Conservation (phyloP, 2,329 filamentous ascomycete species). For the Neopestalotiopsis sp. region DNA sequence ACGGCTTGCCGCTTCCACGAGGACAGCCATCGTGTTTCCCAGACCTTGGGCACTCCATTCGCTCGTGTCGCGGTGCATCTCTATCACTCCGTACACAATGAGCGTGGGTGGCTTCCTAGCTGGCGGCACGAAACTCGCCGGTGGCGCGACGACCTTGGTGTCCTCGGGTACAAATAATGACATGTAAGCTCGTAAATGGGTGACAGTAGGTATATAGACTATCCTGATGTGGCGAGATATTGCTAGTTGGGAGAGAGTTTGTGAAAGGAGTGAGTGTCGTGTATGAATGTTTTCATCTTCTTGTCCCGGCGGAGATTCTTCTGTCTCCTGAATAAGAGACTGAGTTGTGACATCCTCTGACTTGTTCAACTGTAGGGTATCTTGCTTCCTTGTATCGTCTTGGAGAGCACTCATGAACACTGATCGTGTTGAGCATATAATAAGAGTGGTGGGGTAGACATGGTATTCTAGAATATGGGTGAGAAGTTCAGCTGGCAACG, state of each 20-base stretch:
- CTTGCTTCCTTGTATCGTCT: conserved; percentile 44
- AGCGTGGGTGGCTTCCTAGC: conserved; percentile 46
- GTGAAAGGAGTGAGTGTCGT: conserved; percentile 55
- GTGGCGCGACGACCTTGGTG: conserved; percentile 44
- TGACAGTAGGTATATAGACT: conserved; percentile 75
- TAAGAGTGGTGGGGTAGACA: conserved; percentile 64
- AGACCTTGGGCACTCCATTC: conserved; percentile 80
- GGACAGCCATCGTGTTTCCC: conserved; percentile 61
- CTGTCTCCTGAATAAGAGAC: conserved; percentile 17
- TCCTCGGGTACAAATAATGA: conserved; percentile 53
- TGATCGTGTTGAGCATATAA: conserved; percentile 71
- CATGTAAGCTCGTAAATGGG: conserved; percentile 79
- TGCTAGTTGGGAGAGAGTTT: conserved; percentile 72
- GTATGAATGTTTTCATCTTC: neutral
- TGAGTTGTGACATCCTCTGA: conserved; percentile 13
- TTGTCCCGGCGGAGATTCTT: neutral
- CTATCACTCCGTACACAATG: conserved; percentile 68
- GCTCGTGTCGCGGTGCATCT: conserved; percentile 69
- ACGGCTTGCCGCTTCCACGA: conserved; percentile 65
- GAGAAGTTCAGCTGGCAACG: conserved; percentile 66
- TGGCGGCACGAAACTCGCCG: conserved; percentile 24
- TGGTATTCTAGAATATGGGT: conserved; percentile 64
- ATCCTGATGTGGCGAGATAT: conserved; percentile 72
- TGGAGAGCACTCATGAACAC: conserved; percentile 68
- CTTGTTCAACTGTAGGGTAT: neutral